phyloP scores from a whole-genome alignment of 345 rosid genomes.

The Cardamine occulta region DNA sequence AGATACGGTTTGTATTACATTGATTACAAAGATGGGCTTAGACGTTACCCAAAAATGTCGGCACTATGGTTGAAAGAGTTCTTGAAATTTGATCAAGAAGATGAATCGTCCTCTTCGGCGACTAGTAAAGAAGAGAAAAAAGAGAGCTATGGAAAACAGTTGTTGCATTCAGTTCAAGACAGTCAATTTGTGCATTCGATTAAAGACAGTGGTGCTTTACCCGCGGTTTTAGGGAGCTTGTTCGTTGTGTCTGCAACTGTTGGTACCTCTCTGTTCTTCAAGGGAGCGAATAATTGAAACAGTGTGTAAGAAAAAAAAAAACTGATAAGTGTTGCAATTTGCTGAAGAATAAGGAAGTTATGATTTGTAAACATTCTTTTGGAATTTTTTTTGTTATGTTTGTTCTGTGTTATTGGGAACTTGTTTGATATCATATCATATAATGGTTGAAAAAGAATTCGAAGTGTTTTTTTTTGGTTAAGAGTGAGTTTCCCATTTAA shows the following conservation, averaged over 20 bases:
- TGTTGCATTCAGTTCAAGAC: conserved; percentile 39
- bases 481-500: not conserved
- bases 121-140: conserved; percentile 38
- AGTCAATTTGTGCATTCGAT: conserved; percentile 28
- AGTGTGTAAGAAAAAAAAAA: not conserved
- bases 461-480: no score
- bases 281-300: conserved; percentile 36
- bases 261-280: conserved; percentile 42
- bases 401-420: conserved; percentile 12
- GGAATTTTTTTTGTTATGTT: not conserved
- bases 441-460: not conserved
- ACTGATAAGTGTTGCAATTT: not conserved
- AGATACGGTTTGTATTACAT: conserved; percentile 61
- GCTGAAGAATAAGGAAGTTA: not conserved
- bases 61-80: conserved; percentile 64
- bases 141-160: conserved; percentile 38
- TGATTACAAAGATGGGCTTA: conserved; percentile 55
- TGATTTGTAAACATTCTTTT: conserved; percentile 14
- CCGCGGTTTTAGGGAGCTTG: conserved; percentile 41
- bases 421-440: not conserved
- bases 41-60: conserved; percentile 60
- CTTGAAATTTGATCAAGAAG: conserved; percentile 43
- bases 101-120: conserved; percentile 21
- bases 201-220: conserved; percentile 34
- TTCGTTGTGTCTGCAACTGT: conserved; percentile 44